phyloP scores from a whole-genome alignment of 192 early-diverging fungal genomes.

The Linnemannia exigua region DNA sequence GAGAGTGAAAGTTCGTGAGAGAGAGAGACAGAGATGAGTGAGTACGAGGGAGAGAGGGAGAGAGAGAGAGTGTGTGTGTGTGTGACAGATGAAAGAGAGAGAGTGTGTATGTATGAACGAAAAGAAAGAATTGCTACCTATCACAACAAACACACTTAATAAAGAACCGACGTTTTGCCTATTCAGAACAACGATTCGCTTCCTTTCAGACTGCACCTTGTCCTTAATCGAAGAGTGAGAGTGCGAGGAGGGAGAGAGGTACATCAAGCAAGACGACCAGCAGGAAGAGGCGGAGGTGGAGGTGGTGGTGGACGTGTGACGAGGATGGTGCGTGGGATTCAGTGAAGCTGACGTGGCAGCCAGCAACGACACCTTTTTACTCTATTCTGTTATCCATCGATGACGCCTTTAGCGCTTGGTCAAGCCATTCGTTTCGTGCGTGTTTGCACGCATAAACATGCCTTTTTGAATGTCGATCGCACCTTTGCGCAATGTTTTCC shows the following conservation, averaged over 20 bases:
- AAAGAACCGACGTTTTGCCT: constrained; percentile 8
- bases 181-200: constrained; percentile 4
- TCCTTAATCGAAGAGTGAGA: not conserved
- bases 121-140: not conserved
- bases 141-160: not conserved
- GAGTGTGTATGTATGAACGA: no score
- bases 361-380: not conserved
- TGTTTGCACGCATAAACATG: no score
- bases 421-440: no score
- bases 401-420: no score
- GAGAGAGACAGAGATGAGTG: constrained; percentile 1
- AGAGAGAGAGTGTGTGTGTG: no score
- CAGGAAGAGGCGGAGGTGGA: no score
- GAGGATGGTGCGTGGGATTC: not conserved
- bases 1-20: constrained; percentile 7
- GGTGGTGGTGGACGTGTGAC: not conserved
- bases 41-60: not conserved
- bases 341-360: not conserved
- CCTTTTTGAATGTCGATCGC: no score
- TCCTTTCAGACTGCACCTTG: not conserved
- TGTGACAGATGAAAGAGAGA: no score
- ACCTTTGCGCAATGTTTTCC: no score
- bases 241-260: not conserved
- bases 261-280: not conserved
- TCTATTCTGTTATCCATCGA: not conserved